These are phyloP conservation scores for Cercophora sp. DNA, from an alignment of 495 filamentous ascomycete species.

Conservation along the genomic window DNA sequence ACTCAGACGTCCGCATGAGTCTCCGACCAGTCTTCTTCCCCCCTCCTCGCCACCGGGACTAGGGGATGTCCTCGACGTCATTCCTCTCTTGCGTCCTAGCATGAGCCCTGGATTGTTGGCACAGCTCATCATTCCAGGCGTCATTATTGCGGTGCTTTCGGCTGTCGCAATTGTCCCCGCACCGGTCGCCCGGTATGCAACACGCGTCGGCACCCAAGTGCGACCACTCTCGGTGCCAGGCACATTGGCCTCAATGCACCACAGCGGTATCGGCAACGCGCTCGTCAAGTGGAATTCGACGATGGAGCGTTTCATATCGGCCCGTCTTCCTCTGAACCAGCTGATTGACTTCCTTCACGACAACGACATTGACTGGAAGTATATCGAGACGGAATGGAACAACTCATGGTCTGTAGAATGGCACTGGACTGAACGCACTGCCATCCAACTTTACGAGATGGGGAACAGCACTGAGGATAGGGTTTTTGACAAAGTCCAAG, in stretches of 20 bases:
- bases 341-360: slow-evolving; percentile 8
- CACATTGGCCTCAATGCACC: background rate
- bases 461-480: background rate
- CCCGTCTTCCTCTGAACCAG: slow-evolving; percentile 1
- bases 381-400: slow-evolving; percentile 4
- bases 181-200: slow-evolving; percentile 5
- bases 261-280: slow-evolving; percentile 4
- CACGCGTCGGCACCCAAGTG: background rate
- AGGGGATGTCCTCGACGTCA: slow-evolving; percentile 2
- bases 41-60: background rate
- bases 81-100: background rate
- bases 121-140: background rate
- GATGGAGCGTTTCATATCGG: slow-evolving; percentile 7
- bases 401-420: slow-evolving; percentile 3
- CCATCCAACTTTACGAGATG: background rate
- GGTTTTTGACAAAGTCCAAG: background rate
- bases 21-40: slow-evolving; percentile 6
- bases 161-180: background rate
- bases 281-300: slow-evolving; percentile 11
- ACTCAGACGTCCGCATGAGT: background rate
- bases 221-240: background rate
- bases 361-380: background rate
- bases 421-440: background rate
- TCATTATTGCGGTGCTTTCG: slow-evolving; percentile 2
- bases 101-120: background rate